Evolutionary conservation across 2,329 filamentous ascomycete genomes (phyloP), one percentile per base, ranked within the genome.

Genomic region (Penicillium digitatum): DNA sequence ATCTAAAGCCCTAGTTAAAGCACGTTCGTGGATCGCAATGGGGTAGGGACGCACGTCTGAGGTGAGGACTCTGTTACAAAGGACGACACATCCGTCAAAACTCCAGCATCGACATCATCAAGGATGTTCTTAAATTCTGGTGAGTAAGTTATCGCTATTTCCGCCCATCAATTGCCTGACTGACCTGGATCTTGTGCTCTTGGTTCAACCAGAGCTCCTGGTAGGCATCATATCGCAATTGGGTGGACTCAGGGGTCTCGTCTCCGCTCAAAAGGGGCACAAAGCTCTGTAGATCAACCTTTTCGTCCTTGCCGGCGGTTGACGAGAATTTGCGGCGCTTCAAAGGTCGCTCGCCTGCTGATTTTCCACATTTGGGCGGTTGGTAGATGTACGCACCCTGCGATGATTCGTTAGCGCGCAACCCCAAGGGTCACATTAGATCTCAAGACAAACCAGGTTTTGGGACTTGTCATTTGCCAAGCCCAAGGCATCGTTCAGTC

Each of bases 301-400:
- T 52, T 9, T 58, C 34, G 6, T 55, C 43, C 45, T 56, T 37
- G 5, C 48, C 52, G 7, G 59, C 75, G 18, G 48, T 55, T 51
- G 76, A 79, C 0, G 77, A 76, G 8, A 83, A 74, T 66, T 80
- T 84, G 52, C 84, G 79, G 54, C 81, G 78, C 68, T 88, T 88
- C 34, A 78, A 66, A 27, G 83, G 80, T 37, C 81, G 78, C 46
- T 74, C 71, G 27, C 57, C 62, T 42, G 62, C 55, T 38, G 58
- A 16, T 56, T 69, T 72, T 48, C 56, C 73, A 69, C 54, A 76
- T 72, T 69, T 66, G 42, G 78, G 71, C 55, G 84, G 80, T 56
- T 80, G 78, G 69, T 86, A 87, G 60, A 87, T 73, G 68, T 85
- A 87, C 53, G 83, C 82, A 44, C 80, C 79, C 84, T 87, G 45